A percentile compares a stretch with the other conserved stretches of the same genome.
Conservation (phyloP, 1,139 yeast species). For the Pichia sp. region DNA sequence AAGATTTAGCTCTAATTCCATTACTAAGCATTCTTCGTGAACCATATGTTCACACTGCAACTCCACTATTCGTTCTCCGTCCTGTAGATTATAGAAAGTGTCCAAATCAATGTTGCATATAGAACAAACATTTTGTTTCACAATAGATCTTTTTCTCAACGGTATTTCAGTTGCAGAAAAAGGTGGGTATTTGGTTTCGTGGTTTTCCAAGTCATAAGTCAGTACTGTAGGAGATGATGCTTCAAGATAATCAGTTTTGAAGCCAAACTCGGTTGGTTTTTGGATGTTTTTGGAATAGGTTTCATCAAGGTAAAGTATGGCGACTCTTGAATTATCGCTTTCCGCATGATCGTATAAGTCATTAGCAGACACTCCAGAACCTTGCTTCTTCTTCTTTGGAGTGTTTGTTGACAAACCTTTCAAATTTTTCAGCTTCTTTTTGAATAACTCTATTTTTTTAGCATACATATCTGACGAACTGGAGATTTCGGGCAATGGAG, state of each 20-base stretch:
- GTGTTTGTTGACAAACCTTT: slow-evolving; percentile 1
- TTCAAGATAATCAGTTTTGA: neutral
- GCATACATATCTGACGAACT: slow-evolving; percentile 12
- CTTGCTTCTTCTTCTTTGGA: neutral
- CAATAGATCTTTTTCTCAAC: slow-evolving; percentile 1
- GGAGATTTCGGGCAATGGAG: slow-evolving; percentile 14
- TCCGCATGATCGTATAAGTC: no score
- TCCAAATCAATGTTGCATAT: slow-evolving; percentile 35
- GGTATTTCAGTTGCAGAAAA: neutral
- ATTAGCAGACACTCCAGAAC: no score
- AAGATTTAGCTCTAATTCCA: slow-evolving; percentile 30
- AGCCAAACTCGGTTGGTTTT: no score
- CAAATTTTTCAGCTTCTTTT: slow-evolving; percentile 16
- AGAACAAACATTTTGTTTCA: slow-evolving; percentile 25
- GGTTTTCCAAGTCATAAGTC: neutral
- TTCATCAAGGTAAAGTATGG: no score
- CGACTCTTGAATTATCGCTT: no score
- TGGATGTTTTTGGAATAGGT: no score
- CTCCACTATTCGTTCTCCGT: slow-evolving; percentile 32
- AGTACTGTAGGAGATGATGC: slow-evolving; percentile 11
- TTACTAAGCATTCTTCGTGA: slow-evolving; percentile 37
- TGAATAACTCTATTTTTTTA: slow-evolving; percentile 18
- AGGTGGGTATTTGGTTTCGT: neutral
- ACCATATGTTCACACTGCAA: slow-evolving; percentile 34
- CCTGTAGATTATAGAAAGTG: slow-evolving; percentile 22